Evolutionary conservation across 2,329 filamentous ascomycete species (phyloP), one percentile per base, ranked within the genome.

Genomic region (Diaporthe vexans): DNA sequence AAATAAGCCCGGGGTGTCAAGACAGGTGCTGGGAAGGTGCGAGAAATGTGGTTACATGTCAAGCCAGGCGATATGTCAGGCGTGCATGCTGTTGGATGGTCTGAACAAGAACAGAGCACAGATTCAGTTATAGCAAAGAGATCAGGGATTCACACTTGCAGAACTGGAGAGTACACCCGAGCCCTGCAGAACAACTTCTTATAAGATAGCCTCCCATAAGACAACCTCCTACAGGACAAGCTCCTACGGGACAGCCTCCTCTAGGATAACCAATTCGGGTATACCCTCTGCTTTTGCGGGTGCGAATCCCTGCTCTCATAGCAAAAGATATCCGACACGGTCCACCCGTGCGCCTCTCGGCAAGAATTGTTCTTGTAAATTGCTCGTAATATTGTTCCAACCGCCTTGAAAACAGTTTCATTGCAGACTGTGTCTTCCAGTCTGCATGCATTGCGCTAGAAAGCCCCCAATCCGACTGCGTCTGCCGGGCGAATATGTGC

Each of bases 1-100:
- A 26, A 79, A 76, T 51, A 80, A 82, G 52, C 78, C 78, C 77
- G 81, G 79, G 77, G 81, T 79, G 15, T 84, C 88, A n/a, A 89
- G 91, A 79, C 94, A 96, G 82, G 92, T 92, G 19, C 89, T 98
- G 78, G 94, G 96, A 1, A 92, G 92, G 77, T 99, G 97, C 81
- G 91, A 93, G 80, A 92, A 91, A 70, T 99, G 97, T 79, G 97
- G 97, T 19, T 99, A 98, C 82, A 94, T 99, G 83, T 98, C 97
- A 2, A 98, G 95, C 79, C 97, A 99, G 83, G 90, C 91, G 40
- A 91, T 98, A 52, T 99, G 97, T 84, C 97, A 99, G 84, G 97
- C 97, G 0, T 99, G 97, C 82, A 93, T 92, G 76, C 86, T 99
- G 58, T 89, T 99, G 3, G 95, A 98, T 79, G 94, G 94, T 0